Evolutionary conservation across 305 asterid species (phyloP).

Genomic region (Fraxinus sp.): DNA sequence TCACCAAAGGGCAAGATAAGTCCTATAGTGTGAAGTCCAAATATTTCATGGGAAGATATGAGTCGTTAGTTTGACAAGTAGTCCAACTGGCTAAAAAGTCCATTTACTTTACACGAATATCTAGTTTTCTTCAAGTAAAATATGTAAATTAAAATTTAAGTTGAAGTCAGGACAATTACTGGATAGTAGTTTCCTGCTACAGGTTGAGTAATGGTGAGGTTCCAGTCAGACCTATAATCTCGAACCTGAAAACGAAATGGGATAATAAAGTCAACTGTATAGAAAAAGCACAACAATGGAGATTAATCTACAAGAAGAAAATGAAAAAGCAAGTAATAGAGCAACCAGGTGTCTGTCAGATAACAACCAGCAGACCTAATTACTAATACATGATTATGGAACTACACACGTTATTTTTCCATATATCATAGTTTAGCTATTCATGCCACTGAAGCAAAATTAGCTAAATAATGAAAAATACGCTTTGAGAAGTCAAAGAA

Average conservation of each 20-base stretch:
- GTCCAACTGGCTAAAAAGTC: neutral
- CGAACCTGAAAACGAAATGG: constrained; percentile 50
- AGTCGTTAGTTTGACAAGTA: neutral
- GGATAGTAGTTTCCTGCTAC: constrained; percentile 93
- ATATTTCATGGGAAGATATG: neutral
- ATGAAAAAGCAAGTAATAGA: constrained; percentile 5
- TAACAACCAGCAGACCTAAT: neutral
- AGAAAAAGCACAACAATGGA: constrained; percentile 2
- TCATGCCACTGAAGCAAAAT: neutral
- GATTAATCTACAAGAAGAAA: neutral
- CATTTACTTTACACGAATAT: neutral
- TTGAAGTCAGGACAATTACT: constrained; percentile 38
- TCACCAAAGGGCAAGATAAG: neutral
- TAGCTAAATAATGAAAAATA: neutral
- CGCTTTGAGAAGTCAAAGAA: neutral
- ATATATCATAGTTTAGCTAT: neutral
- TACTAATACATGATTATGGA: neutral
- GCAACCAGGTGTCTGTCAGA: neutral
- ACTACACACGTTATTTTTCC: neutral
- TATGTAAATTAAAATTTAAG: neutral
- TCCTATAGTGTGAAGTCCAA: neutral
- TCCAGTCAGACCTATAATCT: constrained; percentile 74
- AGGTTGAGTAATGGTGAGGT: constrained; percentile 74
- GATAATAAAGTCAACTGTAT: constrained; percentile 6
- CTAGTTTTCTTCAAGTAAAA: neutral